phyloP scores from a whole-genome alignment of 2,329 filamentous ascomycete species.

The Endoconidiophora polonica region DNA sequence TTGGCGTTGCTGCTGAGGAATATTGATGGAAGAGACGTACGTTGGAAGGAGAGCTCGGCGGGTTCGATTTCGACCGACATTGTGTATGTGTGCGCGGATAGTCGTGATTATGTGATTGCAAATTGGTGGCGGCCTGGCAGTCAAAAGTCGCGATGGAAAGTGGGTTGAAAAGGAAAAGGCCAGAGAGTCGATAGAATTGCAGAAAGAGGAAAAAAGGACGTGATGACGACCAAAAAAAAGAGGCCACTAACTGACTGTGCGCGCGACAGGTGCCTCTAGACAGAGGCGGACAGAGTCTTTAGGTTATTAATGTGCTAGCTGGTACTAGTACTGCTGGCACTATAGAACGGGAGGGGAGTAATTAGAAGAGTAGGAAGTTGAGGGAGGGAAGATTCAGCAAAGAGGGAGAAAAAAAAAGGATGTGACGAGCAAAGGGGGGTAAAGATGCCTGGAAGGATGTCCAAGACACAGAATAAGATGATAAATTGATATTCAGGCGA shows the following conservation, averaged over 20 bases:
- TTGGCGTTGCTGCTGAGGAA: background rate
- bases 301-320: too few relatives aligned
- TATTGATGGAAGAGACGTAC: slow-evolving; percentile 36
- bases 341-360: slow-evolving; percentile 5
- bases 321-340: too few relatives aligned
- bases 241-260: slow-evolving; percentile 2
- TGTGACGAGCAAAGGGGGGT: background rate
- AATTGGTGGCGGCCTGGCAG: background rate
- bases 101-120: background rate
- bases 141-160: background rate
- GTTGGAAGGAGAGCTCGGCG: slow-evolving; percentile 78
- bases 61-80: slow-evolving; percentile 97
- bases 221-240: slow-evolving; percentile 12
- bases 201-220: slow-evolving; percentile 5
- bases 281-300: too few relatives aligned
- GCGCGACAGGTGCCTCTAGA: too few relatives aligned
- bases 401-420: background rate
- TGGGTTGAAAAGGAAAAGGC: background rate
- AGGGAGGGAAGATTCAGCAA: slow-evolving; percentile 10
- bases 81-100: slow-evolving; percentile 18
- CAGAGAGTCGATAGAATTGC: background rate
- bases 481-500: slow-evolving; percentile 3
- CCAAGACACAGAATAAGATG: background rate
- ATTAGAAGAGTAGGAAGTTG: slow-evolving; percentile 3
- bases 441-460: background rate